A percentile compares a stretch with the other conserved stretches of the same genome.
phyloP scores from a whole-genome alignment of 805 yeast species.

The Saccharomycopsis selenospora region DNA sequence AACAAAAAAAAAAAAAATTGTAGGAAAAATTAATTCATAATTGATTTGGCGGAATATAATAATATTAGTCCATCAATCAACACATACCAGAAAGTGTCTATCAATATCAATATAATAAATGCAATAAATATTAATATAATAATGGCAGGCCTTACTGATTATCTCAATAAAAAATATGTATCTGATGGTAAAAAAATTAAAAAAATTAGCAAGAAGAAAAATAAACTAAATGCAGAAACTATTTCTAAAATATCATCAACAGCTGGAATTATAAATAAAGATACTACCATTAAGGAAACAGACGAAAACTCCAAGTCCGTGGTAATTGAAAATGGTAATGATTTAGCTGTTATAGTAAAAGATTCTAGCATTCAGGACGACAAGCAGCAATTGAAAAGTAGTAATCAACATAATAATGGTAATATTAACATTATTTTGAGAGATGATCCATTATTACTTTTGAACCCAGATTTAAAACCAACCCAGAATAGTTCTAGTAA shows the following conservation, averaged over 20 bases:
- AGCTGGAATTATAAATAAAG: background rate
- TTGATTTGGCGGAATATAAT: too few relatives aligned
- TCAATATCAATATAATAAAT: too few relatives aligned
- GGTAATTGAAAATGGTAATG: background rate
- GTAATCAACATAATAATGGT: background rate
- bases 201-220: background rate
- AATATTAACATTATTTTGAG: background rate
- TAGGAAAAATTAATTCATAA: too few relatives aligned
- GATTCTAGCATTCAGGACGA: too few relatives aligned
- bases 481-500: background rate
- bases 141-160: too few relatives aligned
- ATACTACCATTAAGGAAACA: background rate
- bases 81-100: too few relatives aligned
- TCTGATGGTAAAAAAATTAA: background rate
- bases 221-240: too few relatives aligned
- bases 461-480: background rate
- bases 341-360: background rate
- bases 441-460: constrained; percentile 17
- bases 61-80: too few relatives aligned
- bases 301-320: background rate
- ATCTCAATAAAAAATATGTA: background rate
- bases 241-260: background rate
- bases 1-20: too few relatives aligned
- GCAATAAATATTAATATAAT: too few relatives aligned
- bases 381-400: too few relatives aligned